Conservation (phyloP, 768 basidiomycete species). For the Russula compacta region DNA sequence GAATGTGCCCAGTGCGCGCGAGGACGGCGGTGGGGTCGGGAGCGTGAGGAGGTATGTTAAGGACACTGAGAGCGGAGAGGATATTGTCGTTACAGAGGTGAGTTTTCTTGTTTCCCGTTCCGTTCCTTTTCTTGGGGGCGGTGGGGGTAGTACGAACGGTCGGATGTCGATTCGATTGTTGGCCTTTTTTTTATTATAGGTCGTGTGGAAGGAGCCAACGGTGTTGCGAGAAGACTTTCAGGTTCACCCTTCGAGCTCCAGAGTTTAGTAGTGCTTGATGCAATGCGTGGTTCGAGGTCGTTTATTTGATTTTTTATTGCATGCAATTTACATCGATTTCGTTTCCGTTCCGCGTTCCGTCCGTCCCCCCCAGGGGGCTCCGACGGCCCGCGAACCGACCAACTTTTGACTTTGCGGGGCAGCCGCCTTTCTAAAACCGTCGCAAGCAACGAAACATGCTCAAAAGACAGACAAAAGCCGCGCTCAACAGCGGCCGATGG, state of each 20-base stretch:
- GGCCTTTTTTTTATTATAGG: background rate
- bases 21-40: conserved; percentile 22
- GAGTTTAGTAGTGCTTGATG: background rate
- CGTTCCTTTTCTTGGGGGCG: background rate
- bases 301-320: background rate
- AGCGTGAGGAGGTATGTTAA: background rate
- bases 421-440: no score
- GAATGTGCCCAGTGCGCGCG: conserved; percentile 54
- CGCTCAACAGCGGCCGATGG: conserved; percentile 1
- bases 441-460: background rate
- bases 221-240: background rate
- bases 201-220: conserved; percentile 8
- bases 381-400: no score
- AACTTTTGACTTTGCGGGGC: no score
- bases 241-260: background rate
- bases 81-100: conserved; percentile 43
- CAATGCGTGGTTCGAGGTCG: background rate
- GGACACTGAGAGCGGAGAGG: conserved; percentile 40
- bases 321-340: no score
- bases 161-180: background rate
- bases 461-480: background rate
- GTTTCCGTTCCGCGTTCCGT: no score
- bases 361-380: no score
- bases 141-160: background rate
- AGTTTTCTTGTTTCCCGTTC: conserved; percentile 24